A percentile compares a stretch with the other conserved stretches of the same genome.
These are phyloP conservation scores for Trichopus zeylanicus DNA, from an alignment of 116 monocot species.

Conservation along the genomic window DNA sequence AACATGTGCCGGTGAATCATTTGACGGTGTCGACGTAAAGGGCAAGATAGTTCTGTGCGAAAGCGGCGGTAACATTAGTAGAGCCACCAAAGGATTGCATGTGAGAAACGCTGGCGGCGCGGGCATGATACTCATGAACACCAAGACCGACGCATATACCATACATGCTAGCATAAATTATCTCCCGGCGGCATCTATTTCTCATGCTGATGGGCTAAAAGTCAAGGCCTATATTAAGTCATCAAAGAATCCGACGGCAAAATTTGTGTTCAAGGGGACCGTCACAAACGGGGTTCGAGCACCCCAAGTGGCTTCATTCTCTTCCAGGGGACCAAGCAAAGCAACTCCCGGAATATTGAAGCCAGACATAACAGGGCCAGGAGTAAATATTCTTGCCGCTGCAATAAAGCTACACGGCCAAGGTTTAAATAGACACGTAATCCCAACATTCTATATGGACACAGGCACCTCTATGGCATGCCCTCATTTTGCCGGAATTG, in stretches of 20 bases:
- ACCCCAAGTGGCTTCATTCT: slow-evolving; percentile 22
- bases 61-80: background rate
- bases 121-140: slow-evolving; percentile 2
- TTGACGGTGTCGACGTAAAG: background rate
- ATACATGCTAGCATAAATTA: background rate
- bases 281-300: background rate
- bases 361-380: slow-evolving; percentile 33
- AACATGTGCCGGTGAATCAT: background rate
- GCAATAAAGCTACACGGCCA: background rate
- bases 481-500: slow-evolving; percentile 35
- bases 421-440: too few species aligned
- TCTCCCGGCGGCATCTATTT: background rate
- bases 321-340: slow-evolving; percentile 23
- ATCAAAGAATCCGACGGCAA: background rate
- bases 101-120: background rate
- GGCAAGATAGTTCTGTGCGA: slow-evolving; percentile 7
- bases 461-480: slow-evolving; percentile 43
- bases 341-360: slow-evolving; percentile 17
- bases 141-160: background rate
- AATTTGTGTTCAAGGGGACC: slow-evolving; percentile 24
- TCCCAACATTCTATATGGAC: slow-evolving; percentile 11
- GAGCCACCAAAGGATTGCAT: background rate
- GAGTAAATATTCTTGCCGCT: slow-evolving; percentile 30
- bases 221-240: slow-evolving; percentile 10
- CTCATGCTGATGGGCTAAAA: background rate